Evolutionary conservation across 1,139 yeast species (phyloP), one percentile per base, ranked within the genome.

Genomic region (Pichia sp.): DNA sequence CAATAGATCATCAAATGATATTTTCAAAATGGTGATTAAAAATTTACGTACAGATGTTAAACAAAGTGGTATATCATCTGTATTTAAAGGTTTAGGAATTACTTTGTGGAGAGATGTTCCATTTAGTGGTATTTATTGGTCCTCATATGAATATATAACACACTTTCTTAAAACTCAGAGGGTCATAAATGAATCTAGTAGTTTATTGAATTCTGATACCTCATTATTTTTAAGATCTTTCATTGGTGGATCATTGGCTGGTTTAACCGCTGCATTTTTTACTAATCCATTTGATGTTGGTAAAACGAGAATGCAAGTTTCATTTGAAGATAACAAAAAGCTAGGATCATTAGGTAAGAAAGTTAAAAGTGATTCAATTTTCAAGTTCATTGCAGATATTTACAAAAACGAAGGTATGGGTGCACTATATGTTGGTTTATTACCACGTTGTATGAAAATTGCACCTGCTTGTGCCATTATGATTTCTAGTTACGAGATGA

Each of bases 271-370:
- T 0, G 96, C 97, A 0, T 59, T 90, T 8, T 69, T 77, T 45
- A 92, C 99, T 2, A 88, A 94, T 52, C 97, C 98, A 1, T 92
- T 92, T 61, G 99, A 92, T 64, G 98, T 94, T 11, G 98, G 97
- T 8, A 92, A 92, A 62, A 92, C 99, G 5, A 74, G 98, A 59
- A 71, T 88, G 53, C 99, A 92, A 66, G 87, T 89, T 12, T 65
- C 67, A n/a, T 53, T 59, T 16, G 68, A 62, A 39, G 59, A 59
- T 15, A 38, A 45, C 11, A 29, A 48, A 16, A 27, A 47, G 2
- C 8, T 53, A 45, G 57, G 57, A 7, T 39, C 55, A 2, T 40
- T 54, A 11, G 39, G 25, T 5, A 40, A 43, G 12, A 36, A 43
- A 15, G 37, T 37, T 15, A 49, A 50, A 47, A 55, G 56, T 59